Evolutionary conservation across 2,329 filamentous ascomycete genomes (phyloP), one percentile per base, ranked within the genome.

Genomic region (Sarocladium kiliense): DNA sequence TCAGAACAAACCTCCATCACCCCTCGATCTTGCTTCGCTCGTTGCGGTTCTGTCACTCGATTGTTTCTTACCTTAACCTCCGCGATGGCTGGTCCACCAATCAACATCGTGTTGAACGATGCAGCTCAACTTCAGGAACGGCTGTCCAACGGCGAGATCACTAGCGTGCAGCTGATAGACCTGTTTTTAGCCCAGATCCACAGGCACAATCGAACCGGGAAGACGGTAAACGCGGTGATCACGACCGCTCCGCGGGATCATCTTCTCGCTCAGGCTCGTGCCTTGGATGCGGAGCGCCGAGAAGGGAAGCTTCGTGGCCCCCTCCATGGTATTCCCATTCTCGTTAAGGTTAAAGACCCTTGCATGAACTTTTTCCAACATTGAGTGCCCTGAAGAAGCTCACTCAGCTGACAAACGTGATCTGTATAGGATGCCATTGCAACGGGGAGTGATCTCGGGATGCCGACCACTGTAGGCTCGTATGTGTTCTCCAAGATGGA

Each of bases 241-340:
- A 30, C 23, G 3, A 30, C 44, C 44, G 23, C 44, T 3, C 44
- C 44, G 10, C 44, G 44, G 4, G 27, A 36, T 16, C 16, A 34
- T 34, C 26, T 58, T 12, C 6, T 58, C 16, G 42, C 32, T 12
- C 54, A 56, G 16, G 54, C 56, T 23, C n/a, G 19, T 3, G 11
- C 39, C 16, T 30, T 58, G 3, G 56, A 58, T 26, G 36, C 54
- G 14, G 54, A 58, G 30, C 47, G 56, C 25, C 25, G 25, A 26
- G 49, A 42, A 11, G 47, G 54, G 26, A 30, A 26, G 36, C 41
- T 56, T 5, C 49, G 54, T 14, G 51, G 54, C n/a, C 36, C 26
- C n/a, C 26, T 56, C 3, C 54, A 58, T 23, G 54, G 56, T 1
- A 58, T 56, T 14, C 54, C 56, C 10, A 42, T 58, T 11, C 44